Base-by-base conservation (phyloP, 768 basidiomycete species). In the Pleurotus sapidus region DNA sequence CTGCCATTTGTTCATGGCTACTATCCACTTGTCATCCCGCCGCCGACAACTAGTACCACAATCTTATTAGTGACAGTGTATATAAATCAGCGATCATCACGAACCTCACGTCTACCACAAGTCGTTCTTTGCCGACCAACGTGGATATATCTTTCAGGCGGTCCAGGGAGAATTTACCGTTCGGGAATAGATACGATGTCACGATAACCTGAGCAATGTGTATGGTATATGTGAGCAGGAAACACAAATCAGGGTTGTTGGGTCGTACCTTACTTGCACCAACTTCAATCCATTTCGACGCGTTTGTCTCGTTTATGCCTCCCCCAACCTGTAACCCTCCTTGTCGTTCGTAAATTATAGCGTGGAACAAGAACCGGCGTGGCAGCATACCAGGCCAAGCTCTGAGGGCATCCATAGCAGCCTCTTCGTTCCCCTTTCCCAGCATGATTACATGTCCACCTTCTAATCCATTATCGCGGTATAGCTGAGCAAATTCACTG, bases 1-100 rank as follows among this genome's bases (percentile, higher is more conserved):
- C 67, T 96, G 95, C 97, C 97, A 99, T 68, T 93, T 95, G 74
- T 98, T 96, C 95, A 95, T 98, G 9, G 96, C 95, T 11, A 99
- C 90, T 34, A 93, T 77, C 97, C 97, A 99, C 60, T 76, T 84
- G 46, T 84, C 75, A 7, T 75, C 88, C 65, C 85, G 75, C 62
- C 83, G 80, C 17, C 96, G 86, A 72, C 96, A 99, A 68, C 96
- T 98, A 60, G 14, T n/a, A 18, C 6, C 18, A 15, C 51, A 42
- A 24, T 11, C 8, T 30, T 8, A 6, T 34, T 6, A 50, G 38
- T 37, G 14, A 20, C n/a, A 49, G 14, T n/a, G 7, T 9, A 50
- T 34, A 17, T 11, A 34, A 23, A 4, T 20, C 34, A 24, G 18
- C 15, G 9, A 34, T 34, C 30, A 34, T 4, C 9, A 58, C 79